Evolutionary conservation across 805 yeast genomes (phyloP).

Genomic region (Ogataea kodamae): DNA sequence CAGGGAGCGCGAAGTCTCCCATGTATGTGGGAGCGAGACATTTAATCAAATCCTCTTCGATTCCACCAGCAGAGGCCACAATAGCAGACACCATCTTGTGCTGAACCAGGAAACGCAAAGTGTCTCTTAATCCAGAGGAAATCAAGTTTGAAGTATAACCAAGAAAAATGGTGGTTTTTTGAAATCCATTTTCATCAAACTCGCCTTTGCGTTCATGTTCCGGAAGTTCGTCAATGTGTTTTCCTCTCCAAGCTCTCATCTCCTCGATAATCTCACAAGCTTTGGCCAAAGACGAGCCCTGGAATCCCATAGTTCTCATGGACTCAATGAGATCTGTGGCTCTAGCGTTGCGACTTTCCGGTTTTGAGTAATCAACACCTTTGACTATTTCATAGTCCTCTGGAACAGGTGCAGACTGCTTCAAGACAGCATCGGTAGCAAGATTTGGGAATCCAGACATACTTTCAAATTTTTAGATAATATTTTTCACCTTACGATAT

Average conservation of each 20-base stretch:
- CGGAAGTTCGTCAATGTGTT: conserved; percentile 59
- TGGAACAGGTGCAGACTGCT: conserved; percentile 82
- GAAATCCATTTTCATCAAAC: conserved; percentile 73
- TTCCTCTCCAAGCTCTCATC: conserved; percentile 94
- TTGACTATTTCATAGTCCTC: conserved; percentile 71
- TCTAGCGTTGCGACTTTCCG: conserved; percentile 67
- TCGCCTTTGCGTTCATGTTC: conserved; percentile 72
- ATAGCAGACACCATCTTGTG: conserved; percentile 92
- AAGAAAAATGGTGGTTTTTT: conserved; percentile 85
- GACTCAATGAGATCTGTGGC: conserved; percentile 76
- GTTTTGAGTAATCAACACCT: conserved; percentile 87
- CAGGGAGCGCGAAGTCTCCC: conserved; percentile 86
- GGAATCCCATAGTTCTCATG: conserved; percentile 97
- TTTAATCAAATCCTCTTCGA: conserved; percentile 95
- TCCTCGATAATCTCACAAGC: conserved; percentile 92
- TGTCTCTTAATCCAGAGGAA: conserved; percentile 90
- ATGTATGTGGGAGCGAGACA: conserved; percentile 94
- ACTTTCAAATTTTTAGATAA: conserved; percentile 14
- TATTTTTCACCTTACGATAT: conserved; percentile 1
- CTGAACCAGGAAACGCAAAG: conserved; percentile 83
- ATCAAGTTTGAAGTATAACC: conserved; percentile 97
- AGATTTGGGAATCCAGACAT: conserved; percentile 50
- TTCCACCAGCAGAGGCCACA: conserved; percentile 97
- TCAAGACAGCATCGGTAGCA: conserved; percentile 89
- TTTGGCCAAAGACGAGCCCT: conserved; percentile 78